Conservation (phyloP, 2,329 filamentous ascomycete genomes). For the Curvularia eragrostidis region DNA sequence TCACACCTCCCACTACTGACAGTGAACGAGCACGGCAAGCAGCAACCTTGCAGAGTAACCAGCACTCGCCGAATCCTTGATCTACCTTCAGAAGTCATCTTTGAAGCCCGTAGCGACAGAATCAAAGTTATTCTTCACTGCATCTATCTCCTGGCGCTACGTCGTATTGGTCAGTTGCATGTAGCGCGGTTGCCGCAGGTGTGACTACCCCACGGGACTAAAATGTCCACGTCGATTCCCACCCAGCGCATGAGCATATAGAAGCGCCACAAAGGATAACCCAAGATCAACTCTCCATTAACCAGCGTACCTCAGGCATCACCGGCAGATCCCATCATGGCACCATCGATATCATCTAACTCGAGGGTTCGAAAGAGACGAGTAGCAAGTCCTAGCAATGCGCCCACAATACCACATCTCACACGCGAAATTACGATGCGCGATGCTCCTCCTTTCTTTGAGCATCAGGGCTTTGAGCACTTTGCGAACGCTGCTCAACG, state of each 20-base stretch:
- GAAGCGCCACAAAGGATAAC: not conserved
- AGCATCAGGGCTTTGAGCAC: not conserved
- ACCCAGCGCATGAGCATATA: slow-evolving; percentile 1
- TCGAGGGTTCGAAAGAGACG: slow-evolving; percentile 15
- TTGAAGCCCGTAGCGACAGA: not conserved
- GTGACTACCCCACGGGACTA: slow-evolving; percentile 8
- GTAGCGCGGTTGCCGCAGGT: slow-evolving; percentile 15
- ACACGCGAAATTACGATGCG: slow-evolving; percentile 6
- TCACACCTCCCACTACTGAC: slow-evolving; percentile 14
- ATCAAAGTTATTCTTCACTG: not conserved
- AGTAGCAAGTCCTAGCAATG: slow-evolving; percentile 9
- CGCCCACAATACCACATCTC: slow-evolving; percentile 2
- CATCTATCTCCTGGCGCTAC: slow-evolving; percentile 7
- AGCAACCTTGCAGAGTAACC: not conserved
- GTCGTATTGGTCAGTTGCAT: slow-evolving; percentile 9
- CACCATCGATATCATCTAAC: slow-evolving; percentile 6
- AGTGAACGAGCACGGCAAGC: slow-evolving; percentile 7
- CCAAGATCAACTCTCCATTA: slow-evolving; percentile 1
- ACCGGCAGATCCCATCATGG: slow-evolving; percentile 3
- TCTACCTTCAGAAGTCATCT: not conserved
- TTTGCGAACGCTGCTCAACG: not conserved
- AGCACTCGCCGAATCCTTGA: not conserved
- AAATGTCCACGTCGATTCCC: slow-evolving; percentile 6
- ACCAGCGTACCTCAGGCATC: not conserved
- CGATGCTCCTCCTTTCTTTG: not conserved